Evolutionary conservation across 192 early-diverging fungal genomes (phyloP), one percentile per base, ranked within the genome.

Genomic region (Cladochytrium replicatum): DNA sequence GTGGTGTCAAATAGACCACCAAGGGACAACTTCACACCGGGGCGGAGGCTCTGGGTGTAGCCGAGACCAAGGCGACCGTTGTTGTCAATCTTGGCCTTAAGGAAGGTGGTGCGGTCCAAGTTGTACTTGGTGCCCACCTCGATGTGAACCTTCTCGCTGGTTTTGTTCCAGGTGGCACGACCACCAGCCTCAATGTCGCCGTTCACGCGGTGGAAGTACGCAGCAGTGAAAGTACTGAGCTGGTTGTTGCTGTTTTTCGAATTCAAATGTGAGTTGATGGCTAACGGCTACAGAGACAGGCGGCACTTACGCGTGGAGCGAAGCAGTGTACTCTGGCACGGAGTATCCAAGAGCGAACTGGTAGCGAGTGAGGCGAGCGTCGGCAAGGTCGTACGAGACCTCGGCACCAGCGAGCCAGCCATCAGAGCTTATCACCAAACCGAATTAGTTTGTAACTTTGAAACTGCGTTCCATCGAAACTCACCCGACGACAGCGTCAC

Each of bases 131-230:
- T 82, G 59, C 89, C 94, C 51, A 95, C 80, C 74, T 97, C 94
- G 8, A 93, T 75, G 54, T 78, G 69, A 60, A 88, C 85, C 52
- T 69, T 60, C 42, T 65, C 62, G 55, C 78, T 73, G 60, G 78
- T 72, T 71, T 80, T 81, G 67, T 84, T 78, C 83, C 89, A 99
- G 55, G 83, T 74, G 47, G 93, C 91, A 62, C 86, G 86, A 50
- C 84, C 94, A 66, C 90, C 93, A 51, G 91, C 92, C 74, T 99
- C 93, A 59, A 97, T 81, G 43, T 84, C 78, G 51, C 75, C 44
- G 64, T 77, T 87, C 48, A 99, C 87, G 54, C 87, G 87, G 78
- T 99, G 96, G 85, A 85, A 95, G 87, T 93, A 94, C 7, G 91
- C 86, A 43, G 90, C 85, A 54, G 93, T 71, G 75, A 88, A 93